Base-by-base conservation (phyloP, 176 grass and related monocot genomes). In the Tillandsia fasciculata region DNA sequence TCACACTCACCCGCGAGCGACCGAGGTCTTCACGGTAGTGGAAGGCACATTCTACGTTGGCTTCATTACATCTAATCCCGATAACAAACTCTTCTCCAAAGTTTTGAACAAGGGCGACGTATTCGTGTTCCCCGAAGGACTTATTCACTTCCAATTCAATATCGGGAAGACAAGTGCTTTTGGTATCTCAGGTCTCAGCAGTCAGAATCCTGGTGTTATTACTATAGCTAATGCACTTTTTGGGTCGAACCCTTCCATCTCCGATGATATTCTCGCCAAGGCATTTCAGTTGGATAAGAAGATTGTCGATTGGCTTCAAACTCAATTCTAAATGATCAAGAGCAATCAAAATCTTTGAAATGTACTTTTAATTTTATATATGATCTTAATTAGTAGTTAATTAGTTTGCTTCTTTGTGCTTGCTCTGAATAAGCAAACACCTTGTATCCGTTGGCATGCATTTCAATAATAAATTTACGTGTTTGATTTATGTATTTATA, bases 11-110 rank as follows among this genome's bases (percentile, higher is more conserved):
- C 20, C 20, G 20, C 20, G 20, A 20, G 20, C 20, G 20, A 20
- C 87, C 9, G 87, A 90, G 79, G 51, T 90, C 22, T 75, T 89
- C 2, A 76, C 75, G 0, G 86, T 94, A 7, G 2, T 85, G n/a
- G 28, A 68, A 70, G 91, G 91, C 64, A 69, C 73, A 10, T 81
- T 96, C 9, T 78, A 79, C 0, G 87, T 85, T 1, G 87, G 91
- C 12, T 90, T 96, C 53, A 81, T 90, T 56, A 78, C 76, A 5
- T 33, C 29, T 33, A 33, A 33, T 70, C 87, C 78, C 64, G 72
- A 76, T 12, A 90, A 90, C 87, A 71, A 63, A 17, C 81, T 87
- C 47, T 54, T 96, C 56, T 61, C 72, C 29, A 87, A 78, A 67
- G 11, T 70, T 74, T 82, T 90, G 0, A 42, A 10, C 0, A 6